These are phyloP conservation scores for Periconia macrospinosa DNA, from an alignment of 2,329 filamentous ascomycete genomes.

Conservation along the genomic window DNA sequence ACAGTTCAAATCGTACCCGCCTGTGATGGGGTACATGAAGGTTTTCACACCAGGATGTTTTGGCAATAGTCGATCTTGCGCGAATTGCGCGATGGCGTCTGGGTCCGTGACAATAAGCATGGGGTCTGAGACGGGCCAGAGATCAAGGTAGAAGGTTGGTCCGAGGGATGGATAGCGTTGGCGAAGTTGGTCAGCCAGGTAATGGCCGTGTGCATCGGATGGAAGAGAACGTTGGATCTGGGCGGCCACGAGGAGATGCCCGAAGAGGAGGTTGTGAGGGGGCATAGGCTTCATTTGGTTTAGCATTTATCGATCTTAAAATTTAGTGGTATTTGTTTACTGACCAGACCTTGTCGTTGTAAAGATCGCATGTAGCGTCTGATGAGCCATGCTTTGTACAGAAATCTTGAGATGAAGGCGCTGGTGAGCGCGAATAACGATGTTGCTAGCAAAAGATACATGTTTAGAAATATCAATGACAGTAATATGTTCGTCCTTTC, in stretches of 20 bases:
- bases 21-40: slow-evolving; percentile 27
- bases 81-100: slow-evolving; percentile 6
- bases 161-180: slow-evolving; percentile 6
- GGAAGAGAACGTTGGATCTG: slow-evolving; percentile 1
- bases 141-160: slow-evolving; percentile 9
- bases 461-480: too few relatives aligned
- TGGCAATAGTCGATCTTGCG: slow-evolving; percentile 5
- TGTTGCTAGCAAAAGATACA: too few relatives aligned
- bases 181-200: slow-evolving; percentile 6
- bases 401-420: too few relatives aligned
- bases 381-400: too few relatives aligned
- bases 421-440: too few relatives aligned
- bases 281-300: slow-evolving; percentile 7
- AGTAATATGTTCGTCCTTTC: too few relatives aligned
- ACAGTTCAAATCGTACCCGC: slow-evolving; percentile 12
- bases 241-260: slow-evolving; percentile 6
- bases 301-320: not conserved
- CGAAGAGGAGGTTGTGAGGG: slow-evolving; percentile 7
- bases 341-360: too few relatives aligned
- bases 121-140: slow-evolving; percentile 9
- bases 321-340: too few relatives aligned
- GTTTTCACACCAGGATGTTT: slow-evolving; percentile 10
- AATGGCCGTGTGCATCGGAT: slow-evolving; percentile 8
- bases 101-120: slow-evolving; percentile 9
- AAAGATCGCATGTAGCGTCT: too few relatives aligned